Evolutionary conservation across 2,329 filamentous ascomycete species (phyloP).

Genomic region (Venturia effusa): DNA sequence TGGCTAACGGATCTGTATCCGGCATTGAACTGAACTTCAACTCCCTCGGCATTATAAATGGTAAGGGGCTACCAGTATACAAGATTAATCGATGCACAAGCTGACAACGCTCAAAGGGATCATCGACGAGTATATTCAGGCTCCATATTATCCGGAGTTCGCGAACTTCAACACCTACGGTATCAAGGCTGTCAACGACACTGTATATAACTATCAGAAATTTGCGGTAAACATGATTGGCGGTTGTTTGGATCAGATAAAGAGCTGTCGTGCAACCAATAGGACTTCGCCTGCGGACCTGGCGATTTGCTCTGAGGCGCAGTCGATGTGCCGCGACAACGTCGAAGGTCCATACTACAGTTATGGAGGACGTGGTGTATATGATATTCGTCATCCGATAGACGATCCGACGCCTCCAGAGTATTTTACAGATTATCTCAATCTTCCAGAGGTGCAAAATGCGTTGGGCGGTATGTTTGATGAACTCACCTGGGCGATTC

Average conservation of each 20-base stretch:
- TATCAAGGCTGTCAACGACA: conserved; percentile 45
- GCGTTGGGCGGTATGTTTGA: conserved; percentile 49
- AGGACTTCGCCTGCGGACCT: background rate
- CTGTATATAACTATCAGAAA: conserved; percentile 48
- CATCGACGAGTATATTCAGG: conserved; percentile 42
- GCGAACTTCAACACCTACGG: conserved; percentile 46
- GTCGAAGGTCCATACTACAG: conserved; percentile 48
- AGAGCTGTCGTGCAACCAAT: conserved; percentile 33
- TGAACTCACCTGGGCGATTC: background rate
- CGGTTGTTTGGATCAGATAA: conserved; percentile 41
- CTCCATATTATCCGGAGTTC: conserved; percentile 39
- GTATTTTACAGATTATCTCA: conserved; percentile 55
- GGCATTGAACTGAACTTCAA: conserved; percentile 44
- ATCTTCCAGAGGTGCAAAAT: conserved; percentile 44
- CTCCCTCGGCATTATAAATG: conserved; percentile 42
- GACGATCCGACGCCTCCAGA: conserved; percentile 51
- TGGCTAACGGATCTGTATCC: conserved; percentile 36
- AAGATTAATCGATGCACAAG: background rate
- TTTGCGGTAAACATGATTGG: conserved; percentile 38
- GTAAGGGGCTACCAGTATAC: background rate
- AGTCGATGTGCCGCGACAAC: conserved; percentile 43
- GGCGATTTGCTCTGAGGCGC: conserved; percentile 43
- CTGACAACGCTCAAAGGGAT: conserved; percentile 27
- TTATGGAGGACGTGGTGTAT: conserved; percentile 38
- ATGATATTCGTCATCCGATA: conserved; percentile 48